Conservation (phyloP, 2,329 filamentous ascomycete genomes). For the Nothophoma quercina region DNA sequence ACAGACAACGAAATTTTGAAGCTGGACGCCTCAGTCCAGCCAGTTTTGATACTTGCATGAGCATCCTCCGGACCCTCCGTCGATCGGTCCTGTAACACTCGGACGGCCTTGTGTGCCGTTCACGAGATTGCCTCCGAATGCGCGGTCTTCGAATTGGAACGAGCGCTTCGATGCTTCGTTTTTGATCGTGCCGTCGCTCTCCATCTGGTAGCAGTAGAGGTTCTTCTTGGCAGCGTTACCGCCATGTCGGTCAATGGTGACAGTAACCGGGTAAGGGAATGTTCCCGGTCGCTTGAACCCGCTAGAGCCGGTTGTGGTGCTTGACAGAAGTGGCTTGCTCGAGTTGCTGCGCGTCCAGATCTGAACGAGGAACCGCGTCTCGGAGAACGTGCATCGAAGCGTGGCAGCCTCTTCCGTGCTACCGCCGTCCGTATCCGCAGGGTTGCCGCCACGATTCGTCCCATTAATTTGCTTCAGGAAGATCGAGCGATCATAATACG, state of each 20-base stretch:
- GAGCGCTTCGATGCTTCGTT: slow-evolving; percentile 49
- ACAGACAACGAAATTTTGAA: slow-evolving; percentile 17
- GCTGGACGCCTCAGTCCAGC: slow-evolving; percentile 25
- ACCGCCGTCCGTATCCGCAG: slow-evolving; percentile 61
- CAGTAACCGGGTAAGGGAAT: slow-evolving; percentile 68
- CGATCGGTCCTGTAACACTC: slow-evolving; percentile 56
- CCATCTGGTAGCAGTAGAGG: slow-evolving; percentile 67
- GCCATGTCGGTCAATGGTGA: slow-evolving; percentile 68
- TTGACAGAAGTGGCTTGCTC: slow-evolving; percentile 45
- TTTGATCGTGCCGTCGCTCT: slow-evolving; percentile 55
- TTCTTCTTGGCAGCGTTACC: slow-evolving; percentile 62
- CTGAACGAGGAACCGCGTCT: slow-evolving; percentile 68
- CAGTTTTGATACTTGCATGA: slow-evolving; percentile 68
- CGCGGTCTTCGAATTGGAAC: slow-evolving; percentile 62
- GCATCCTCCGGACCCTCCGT: slow-evolving; percentile 68
- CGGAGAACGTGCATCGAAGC: slow-evolving; percentile 64
- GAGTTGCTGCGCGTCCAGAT: slow-evolving; percentile 65
- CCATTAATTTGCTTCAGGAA: slow-evolving; percentile 73
- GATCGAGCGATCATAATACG: slow-evolving; percentile 86
- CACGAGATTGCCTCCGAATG: slow-evolving; percentile 59
- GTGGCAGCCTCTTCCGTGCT: slow-evolving; percentile 55
- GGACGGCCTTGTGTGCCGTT: slow-evolving; percentile 58
- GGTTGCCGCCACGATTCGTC: slow-evolving; percentile 47
- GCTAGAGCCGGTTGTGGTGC: slow-evolving; percentile 43
- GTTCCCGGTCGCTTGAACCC: slow-evolving; percentile 62